phyloP scores from a whole-genome alignment of 352 stramenopile species.

The Aphanomyces euteiches region DNA sequence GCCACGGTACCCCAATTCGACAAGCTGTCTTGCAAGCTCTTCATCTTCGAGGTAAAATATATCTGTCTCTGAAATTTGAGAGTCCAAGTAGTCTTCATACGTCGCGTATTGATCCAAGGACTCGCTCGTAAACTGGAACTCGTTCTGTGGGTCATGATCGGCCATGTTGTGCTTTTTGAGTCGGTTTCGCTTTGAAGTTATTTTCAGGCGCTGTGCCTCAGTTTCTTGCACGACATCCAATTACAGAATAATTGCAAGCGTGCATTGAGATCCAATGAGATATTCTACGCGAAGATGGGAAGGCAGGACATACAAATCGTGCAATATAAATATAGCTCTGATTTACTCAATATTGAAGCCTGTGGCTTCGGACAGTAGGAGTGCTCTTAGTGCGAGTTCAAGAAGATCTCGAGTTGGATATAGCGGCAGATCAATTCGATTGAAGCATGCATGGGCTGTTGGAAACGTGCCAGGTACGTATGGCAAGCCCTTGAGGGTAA shows the following conservation, averaged over 20 bases:
- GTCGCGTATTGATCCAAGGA: slow-evolving; percentile 87
- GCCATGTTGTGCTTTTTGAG: not conserved
- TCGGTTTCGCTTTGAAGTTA: too few species aligned
- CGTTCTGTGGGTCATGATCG: slow-evolving; percentile 16
- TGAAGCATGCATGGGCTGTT: slow-evolving; percentile 82
- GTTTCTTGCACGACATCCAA: too few species aligned
- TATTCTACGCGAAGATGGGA: too few species aligned
- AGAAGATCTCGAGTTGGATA: slow-evolving; percentile 87
- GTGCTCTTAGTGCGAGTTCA: slow-evolving; percentile 91
- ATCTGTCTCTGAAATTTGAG: slow-evolving; percentile 88
- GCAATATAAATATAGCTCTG: too few species aligned
- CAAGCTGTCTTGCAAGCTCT: slow-evolving; percentile 88
- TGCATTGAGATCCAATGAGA: too few species aligned
- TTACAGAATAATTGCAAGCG: too few species aligned
- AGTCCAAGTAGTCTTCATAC: slow-evolving; percentile 94
- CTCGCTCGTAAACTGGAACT: slow-evolving; percentile 39
- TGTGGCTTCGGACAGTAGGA: slow-evolving; percentile 95
- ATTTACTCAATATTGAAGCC: slow-evolving; percentile 87
- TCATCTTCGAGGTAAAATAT: slow-evolving; percentile 94
- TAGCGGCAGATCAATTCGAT: slow-evolving; percentile 71
- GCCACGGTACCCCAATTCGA: slow-evolving; percentile 92
- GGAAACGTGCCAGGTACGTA: slow-evolving; percentile 64
- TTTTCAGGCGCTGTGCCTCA: too few species aligned
- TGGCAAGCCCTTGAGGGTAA: slow-evolving; percentile 54
- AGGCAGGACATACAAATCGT: too few species aligned